Evolutionary conservation across 1,284 basidiomycete species (phyloP).

Genomic region (Heterobasidion occidentale): DNA sequence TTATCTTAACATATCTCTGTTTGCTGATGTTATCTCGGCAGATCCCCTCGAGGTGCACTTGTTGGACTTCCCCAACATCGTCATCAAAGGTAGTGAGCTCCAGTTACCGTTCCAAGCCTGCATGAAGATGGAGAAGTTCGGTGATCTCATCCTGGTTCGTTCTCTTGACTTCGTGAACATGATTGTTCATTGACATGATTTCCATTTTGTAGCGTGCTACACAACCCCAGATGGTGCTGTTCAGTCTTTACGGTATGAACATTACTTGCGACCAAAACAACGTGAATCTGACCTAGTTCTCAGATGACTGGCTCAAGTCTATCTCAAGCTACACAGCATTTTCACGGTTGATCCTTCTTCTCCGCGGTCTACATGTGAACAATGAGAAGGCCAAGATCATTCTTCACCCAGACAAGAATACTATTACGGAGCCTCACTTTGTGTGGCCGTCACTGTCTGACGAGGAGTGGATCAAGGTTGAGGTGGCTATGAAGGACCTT

Average conservation of each 20-base stretch:
- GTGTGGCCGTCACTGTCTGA: constrained; percentile 95
- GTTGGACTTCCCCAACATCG: constrained; percentile 99
- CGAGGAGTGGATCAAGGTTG: constrained; percentile 99
- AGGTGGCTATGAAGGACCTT: constrained; percentile 93
- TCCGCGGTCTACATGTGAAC: constrained; percentile 97
- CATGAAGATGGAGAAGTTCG: constrained; percentile 99
- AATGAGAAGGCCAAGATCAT: constrained; percentile 99
- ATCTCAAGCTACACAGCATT: constrained; percentile 99
- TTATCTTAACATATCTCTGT: not conserved
- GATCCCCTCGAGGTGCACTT: constrained; percentile 97
- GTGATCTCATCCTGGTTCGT: constrained; percentile 85
- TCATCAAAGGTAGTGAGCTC: constrained; percentile 98
- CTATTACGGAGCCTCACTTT: constrained; percentile 96
- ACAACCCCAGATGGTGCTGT: constrained; percentile 98
- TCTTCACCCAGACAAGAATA: constrained; percentile 87
- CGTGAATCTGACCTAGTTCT: constrained; percentile 4
- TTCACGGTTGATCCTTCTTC: constrained; percentile 91
- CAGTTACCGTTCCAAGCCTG: constrained; percentile 99
- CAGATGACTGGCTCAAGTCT: constrained; percentile 97
- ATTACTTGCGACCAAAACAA: not conserved
- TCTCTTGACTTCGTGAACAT: not conserved
- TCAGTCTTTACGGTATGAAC: constrained; percentile 83
- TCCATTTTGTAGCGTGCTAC: constrained; percentile 60
- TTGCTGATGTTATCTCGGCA: constrained; percentile 18
- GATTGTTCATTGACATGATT: not conserved